Base-by-base conservation (phyloP, 352 stramenopile genomes). In the Phytophthora macrochlamydospora region DNA sequence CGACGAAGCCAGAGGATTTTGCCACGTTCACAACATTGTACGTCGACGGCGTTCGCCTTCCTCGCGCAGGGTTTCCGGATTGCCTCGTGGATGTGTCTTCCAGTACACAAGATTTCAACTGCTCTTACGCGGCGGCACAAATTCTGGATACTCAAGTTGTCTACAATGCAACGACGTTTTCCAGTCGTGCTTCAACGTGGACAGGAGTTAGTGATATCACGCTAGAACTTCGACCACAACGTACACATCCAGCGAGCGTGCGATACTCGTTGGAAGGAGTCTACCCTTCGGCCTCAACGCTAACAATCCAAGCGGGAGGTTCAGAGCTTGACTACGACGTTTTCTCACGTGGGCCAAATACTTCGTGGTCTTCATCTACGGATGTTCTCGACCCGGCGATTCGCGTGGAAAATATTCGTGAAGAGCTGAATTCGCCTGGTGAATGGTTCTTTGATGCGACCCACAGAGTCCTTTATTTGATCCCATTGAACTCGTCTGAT, bases 381-480 rank as follows among this genome's bases (percentile, higher is more conserved):
- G 30, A 33, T 14, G 59, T 29, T 32, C 18, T 64, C 51, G 38
- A 66, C n/a, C 55, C 44, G 18, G 63, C 51, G 1, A 83, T 91
- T 55, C 85, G 83, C 11, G 71, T 90, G 13, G 85, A 91, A 49
- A 93, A 93, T 51, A 53, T 90, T 2, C 48, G 88, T 0, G 61
- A 87, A 53, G 85, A 91, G 60, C 61, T 92, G 7, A 75, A 92
- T 69, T 72, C 73, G 5, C 79, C 79, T 0, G 80, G 79, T 18
- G 83, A 91, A 52, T 90, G 82, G 83, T 93, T 80, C 48, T 93
- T 90, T 40, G 78, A 93, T 30, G 50, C 69, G 1, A 37, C 69
- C 1, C 87, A 67, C 31, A 76, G 76, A 13, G 48, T 32, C 7
- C 51, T 93, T 30, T 91, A 86, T 51, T 12, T 93, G 53, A 89